Evolutionary conservation across 148 eudicot genomes (phyloP), one percentile per base, ranked within the genome.

Genomic region (Camellia japonica): DNA sequence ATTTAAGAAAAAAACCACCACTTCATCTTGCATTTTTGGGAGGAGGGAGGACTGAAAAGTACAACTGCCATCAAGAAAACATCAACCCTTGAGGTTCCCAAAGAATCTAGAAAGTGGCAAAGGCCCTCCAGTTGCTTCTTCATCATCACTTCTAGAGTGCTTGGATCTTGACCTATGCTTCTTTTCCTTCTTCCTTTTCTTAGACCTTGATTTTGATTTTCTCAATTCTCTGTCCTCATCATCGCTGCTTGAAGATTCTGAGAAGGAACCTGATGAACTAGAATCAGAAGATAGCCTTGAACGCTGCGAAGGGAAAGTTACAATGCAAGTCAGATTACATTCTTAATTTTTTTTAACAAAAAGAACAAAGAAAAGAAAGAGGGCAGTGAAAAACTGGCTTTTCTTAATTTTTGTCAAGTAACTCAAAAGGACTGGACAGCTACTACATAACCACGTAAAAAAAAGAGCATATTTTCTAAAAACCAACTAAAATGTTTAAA

Each of bases 51-150:
- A 49, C 52, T 7, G 7, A 49, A 49, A 49, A 4, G 7, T 49
- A 49, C 52, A 49, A 30, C 38, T 30, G 38, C 7, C 52, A 7
- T 18, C 10, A 20, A n/a, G 56, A 62, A 46, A 82, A 61, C 3
- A 80, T 83, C 87, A 95, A 84, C 84, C 84, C 85, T 92, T 95
- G 63, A 82, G 41, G 80, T 76, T 92, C 78, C 97, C 99, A 80
- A 95, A 95, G 82, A 95, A 95, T 88, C 97, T 91, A 20, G 99
- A 95, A 79, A 95, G 97, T 6, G 99, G 98, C 83, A 95, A 85
- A 43, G 98, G 97, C 56, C 95, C 99, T 55, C 85, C 89, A 13
- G 80, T 82, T 66, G 87, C 93, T 80, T 91, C 89, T 42, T 79
- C 82, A 63, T 79, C 84, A 63, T 83, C 90, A 66, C 91, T 82